A percentile compares a stretch with the other conserved stretches of the same genome.
These are phyloP conservation scores for Hypomyces rosellus DNA, from an alignment of 2,329 filamentous ascomycete species.

Conservation along the genomic window DNA sequence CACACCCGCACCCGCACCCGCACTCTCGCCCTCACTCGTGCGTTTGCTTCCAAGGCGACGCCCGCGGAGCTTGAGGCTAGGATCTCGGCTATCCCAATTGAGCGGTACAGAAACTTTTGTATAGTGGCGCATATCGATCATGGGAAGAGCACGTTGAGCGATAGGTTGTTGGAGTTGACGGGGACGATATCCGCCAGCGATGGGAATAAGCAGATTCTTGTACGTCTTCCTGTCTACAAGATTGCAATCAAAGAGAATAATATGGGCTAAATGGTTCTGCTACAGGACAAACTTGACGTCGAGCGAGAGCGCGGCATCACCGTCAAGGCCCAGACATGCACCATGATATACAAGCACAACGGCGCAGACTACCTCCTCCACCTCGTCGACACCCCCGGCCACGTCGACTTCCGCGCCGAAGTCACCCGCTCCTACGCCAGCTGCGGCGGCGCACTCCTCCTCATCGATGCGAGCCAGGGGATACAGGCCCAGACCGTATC, in stretches of 20 bases:
- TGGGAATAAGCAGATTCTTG: conserved; percentile 84
- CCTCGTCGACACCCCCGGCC: conserved; percentile 91
- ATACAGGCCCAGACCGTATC: conserved; percentile 97
- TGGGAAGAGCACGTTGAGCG: conserved; percentile 93
- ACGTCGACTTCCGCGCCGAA: conserved; percentile 96
- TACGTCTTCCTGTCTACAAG: conserved; percentile 16
- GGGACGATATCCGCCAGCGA: conserved; percentile 80
- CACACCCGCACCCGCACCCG: conserved; percentile 6
- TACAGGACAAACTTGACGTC: conserved; percentile 83
- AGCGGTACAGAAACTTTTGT: conserved; percentile 88
- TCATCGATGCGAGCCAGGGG: conserved; percentile 94
- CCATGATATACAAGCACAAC: conserved; percentile 87
- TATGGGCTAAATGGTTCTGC: neutral
- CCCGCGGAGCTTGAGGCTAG: conserved; percentile 36
- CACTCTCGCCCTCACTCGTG: conserved; percentile 7
- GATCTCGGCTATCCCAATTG: conserved; percentile 70
- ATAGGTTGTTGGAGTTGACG: conserved; percentile 86
- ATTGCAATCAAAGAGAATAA: too few relatives aligned
- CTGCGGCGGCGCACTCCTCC: conserved; percentile 83
- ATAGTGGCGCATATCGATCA: conserved; percentile 99
- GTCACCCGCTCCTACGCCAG: conserved; percentile 94
- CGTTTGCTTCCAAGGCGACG: conserved; percentile 22
- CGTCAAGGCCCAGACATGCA: conserved; percentile 97
- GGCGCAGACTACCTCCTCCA: conserved; percentile 89
- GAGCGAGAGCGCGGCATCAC: conserved; percentile 95